Evolutionary conservation across 192 early-diverging fungal genomes (phyloP).

Genomic region (Oehlia diaphana): DNA sequence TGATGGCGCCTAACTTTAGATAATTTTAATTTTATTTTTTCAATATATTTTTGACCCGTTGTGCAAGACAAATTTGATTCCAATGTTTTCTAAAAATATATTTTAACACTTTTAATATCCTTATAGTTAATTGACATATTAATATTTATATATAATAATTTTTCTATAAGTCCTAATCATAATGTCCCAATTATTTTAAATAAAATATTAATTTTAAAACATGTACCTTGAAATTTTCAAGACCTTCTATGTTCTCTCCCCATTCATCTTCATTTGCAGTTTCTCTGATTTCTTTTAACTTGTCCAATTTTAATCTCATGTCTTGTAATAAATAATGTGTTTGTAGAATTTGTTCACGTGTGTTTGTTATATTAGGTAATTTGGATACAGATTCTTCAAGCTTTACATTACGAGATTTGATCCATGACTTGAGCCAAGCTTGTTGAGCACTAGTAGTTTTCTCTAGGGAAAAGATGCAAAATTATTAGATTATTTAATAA

Average conservation of each 20-base stretch:
- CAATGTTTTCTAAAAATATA: not conserved
- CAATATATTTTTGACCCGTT: not conserved
- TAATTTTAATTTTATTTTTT: slow-evolving; percentile 22
- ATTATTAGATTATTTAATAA: not conserved
- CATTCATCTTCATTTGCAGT: slow-evolving; percentile 16
- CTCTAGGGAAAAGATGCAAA: not conserved
- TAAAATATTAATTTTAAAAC: too few species aligned
- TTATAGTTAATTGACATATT: too few species aligned
- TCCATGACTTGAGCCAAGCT: slow-evolving; percentile 15
- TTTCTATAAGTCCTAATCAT: too few species aligned
- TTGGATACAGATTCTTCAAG: not conserved
- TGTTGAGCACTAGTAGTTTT: slow-evolving; percentile 14
- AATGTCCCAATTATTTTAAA: too few species aligned
- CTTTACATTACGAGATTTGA: slow-evolving; percentile 7
- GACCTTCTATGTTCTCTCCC: not conserved
- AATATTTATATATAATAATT: too few species aligned
- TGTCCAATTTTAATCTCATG: not conserved
- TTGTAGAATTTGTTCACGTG: slow-evolving; percentile 2
- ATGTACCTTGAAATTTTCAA: slow-evolving; percentile 14
- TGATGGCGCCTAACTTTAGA: slow-evolving; percentile 26
- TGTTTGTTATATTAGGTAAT: not conserved
- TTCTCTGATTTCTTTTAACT: not conserved
- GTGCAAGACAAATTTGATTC: not conserved
- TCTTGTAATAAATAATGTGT: not conserved
- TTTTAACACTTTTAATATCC: not conserved